Percentiles rank a stretch among this genome's conserved stretches.
These are phyloP conservation scores for Pichia membranifaciens DNA, from an alignment of 805 yeast species.

Conservation along the genomic window DNA sequence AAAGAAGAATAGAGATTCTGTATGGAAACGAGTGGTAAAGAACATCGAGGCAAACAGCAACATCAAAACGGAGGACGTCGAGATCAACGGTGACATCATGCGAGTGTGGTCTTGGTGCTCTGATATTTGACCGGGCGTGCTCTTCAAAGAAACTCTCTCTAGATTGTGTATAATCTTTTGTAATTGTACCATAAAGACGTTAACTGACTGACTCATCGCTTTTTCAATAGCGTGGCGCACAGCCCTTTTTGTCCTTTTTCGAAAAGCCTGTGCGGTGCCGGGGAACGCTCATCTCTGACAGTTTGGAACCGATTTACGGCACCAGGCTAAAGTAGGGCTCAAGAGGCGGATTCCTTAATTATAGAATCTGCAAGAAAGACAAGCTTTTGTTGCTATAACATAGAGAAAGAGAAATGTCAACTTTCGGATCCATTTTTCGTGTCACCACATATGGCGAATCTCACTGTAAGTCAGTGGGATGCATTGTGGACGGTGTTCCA, in stretches of 20 bases:
- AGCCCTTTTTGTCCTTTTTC: not conserved
- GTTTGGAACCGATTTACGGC: too few species aligned
- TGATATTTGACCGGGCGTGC: constrained; percentile 24
- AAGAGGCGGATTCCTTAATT: too few species aligned
- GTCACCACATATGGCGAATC: constrained; percentile 98
- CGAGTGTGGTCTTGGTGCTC: constrained; percentile 86
- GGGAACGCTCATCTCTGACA: too few species aligned
- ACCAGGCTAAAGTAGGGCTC: too few species aligned
- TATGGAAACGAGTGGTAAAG: constrained; percentile 56
- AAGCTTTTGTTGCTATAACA: too few species aligned
- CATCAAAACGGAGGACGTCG: constrained; percentile 56
- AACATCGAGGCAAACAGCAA: constrained; percentile 62
- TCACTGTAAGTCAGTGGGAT: constrained; percentile 95
- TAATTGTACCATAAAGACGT: not conserved
- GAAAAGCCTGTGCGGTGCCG: not conserved
- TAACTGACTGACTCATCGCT: constrained; percentile 6
- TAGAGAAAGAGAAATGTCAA: constrained; percentile 47
- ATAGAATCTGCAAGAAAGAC: too few species aligned
- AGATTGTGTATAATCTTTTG: too few species aligned
- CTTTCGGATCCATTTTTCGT: constrained; percentile 57
- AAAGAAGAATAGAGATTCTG: constrained; percentile 35
- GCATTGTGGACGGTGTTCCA: constrained; percentile 97
- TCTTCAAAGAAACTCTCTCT: too few species aligned
- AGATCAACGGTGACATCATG: constrained; percentile 81
- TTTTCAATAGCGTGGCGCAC: not conserved